Evolutionary conservation across 179 eudicot species (phyloP).

Genomic region (Carnegiea gigantea): DNA sequence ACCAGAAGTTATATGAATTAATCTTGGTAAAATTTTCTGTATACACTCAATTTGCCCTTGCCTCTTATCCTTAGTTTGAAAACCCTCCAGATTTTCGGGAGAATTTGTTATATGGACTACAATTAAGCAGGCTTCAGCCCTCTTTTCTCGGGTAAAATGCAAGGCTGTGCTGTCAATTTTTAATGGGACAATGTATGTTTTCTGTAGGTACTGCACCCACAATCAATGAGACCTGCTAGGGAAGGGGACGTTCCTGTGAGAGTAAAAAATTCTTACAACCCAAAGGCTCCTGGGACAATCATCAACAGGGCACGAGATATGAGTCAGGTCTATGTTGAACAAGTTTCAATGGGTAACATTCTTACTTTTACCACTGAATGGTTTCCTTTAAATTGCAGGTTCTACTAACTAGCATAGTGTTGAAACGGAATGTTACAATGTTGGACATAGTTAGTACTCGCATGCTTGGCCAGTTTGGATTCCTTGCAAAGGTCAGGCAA

Average conservation of each 20-base stretch:
- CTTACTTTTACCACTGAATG: slow-evolving; percentile 13
- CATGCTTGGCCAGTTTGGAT: slow-evolving; percentile 96
- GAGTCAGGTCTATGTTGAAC: slow-evolving; percentile 60
- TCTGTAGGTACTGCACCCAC: slow-evolving; percentile 88
- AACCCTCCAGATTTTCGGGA: background rate
- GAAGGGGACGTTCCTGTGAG: slow-evolving; percentile 93
- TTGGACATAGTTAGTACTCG: slow-evolving; percentile 94
- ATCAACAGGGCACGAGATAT: slow-evolving; percentile 76
- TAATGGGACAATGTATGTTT: background rate
- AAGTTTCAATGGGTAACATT: slow-evolving; percentile 7
- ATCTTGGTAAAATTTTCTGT: background rate
- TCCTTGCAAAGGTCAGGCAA: slow-evolving; percentile 76
- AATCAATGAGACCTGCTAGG: slow-evolving; percentile 97
- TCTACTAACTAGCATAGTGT: slow-evolving; percentile 85
- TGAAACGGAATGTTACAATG: slow-evolving; percentile 96
- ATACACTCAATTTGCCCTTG: background rate
- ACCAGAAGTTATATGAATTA: background rate
- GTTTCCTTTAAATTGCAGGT: slow-evolving; percentile 50
- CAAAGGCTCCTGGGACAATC: slow-evolving; percentile 91
- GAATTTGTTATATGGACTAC: slow-evolving; percentile 6
- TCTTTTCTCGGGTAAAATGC: background rate
- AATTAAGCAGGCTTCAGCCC: background rate
- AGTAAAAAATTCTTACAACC: slow-evolving; percentile 94
- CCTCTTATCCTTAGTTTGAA: background rate
- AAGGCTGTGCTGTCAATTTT: background rate